phyloP scores from a whole-genome alignment of 2,329 filamentous ascomycete species.

The Aspergillus eucalypticola region DNA sequence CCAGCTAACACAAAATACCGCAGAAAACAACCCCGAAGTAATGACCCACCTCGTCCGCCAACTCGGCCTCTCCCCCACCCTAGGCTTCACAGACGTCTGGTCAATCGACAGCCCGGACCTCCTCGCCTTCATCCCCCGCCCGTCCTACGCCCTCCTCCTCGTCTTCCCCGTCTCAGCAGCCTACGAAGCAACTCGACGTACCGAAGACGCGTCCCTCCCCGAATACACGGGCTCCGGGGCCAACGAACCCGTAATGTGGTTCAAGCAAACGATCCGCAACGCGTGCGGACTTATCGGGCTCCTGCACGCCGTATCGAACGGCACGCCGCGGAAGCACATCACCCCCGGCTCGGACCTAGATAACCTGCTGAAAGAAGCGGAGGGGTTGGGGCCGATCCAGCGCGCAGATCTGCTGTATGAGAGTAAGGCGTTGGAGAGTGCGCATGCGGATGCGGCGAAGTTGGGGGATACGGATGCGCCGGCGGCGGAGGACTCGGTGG shows the following conservation, averaged over 20 bases:
- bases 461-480: constrained; percentile 79
- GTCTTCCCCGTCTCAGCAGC: constrained; percentile 81
- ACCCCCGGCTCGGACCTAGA: constrained; percentile 49
- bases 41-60: constrained; percentile 81
- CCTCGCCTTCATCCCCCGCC: constrained; percentile 82
- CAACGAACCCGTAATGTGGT: constrained; percentile 82
- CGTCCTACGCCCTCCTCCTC: constrained; percentile 82
- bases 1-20: background rate
- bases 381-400: constrained; percentile 64
- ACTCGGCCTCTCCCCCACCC: constrained; percentile 75
- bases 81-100: constrained; percentile 88
- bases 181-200: constrained; percentile 74
- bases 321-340: constrained; percentile 65
- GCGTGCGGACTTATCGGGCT: constrained; percentile 90
- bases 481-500: constrained; percentile 74
- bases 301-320: constrained; percentile 79
- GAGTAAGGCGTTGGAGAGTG: constrained; percentile 71
- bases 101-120: constrained; percentile 83
- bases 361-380: constrained; percentile 67
- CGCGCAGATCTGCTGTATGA: constrained; percentile 76
- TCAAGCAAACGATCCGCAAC: constrained; percentile 90
- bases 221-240: constrained; percentile 70
- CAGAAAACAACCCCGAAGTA: constrained; percentile 79
- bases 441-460: constrained; percentile 75
- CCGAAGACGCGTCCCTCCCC: constrained; percentile 66